Base-by-base conservation (phyloP, 495 filamentous ascomycete species). In the Aspergillus hancockii region DNA sequence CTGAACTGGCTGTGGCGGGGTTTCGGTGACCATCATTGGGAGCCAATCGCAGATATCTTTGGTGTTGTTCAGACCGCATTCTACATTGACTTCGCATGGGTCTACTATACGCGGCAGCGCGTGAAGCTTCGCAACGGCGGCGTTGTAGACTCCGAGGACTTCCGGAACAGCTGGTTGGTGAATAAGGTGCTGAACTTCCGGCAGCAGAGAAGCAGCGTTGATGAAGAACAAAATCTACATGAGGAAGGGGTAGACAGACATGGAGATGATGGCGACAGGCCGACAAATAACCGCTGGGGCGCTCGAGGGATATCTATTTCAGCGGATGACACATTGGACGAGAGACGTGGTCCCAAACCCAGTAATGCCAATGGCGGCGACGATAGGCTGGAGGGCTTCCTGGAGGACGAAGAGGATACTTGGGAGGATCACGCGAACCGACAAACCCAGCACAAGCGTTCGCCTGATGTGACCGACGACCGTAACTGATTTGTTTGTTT, bases 51-150 rank as follows among this genome's bases (percentile, higher is more conserved):
- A 10, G 80, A 92, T 58, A 78, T 94, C 52, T 97, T 95, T 70
- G 94, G 93, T 38, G 75, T 96, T 60, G 77, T 98, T 25, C 95
- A 98, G 75, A 97, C 93, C 0, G 85, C 86, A 2, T 83, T 98
- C 53, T 97, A 98, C 70, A 68, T 92, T 62, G 95, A 98, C 71
- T 98, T 98, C 69, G 91, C 89, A 23, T 97, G 93, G 92, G 91
- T 98, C 0, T 98, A 98, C 77, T 97, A 89, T 76, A 88, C 88
- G 4, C 82, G 94, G 36, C 95, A 98, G 75, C 84, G 91, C 34
- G 93, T 98, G 65, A 97, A 97, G 83, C 87, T 98, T 5, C 83
- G 94, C 46, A 87, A 88, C 59, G 93, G 93, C 57, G 92, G 91
- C 4, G 82, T 98, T 18, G 90, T 98, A n/a, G 94, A 98, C 67